phyloP scores from a whole-genome alignment of 1,139 yeast genomes.

The Candida sp. region DNA sequence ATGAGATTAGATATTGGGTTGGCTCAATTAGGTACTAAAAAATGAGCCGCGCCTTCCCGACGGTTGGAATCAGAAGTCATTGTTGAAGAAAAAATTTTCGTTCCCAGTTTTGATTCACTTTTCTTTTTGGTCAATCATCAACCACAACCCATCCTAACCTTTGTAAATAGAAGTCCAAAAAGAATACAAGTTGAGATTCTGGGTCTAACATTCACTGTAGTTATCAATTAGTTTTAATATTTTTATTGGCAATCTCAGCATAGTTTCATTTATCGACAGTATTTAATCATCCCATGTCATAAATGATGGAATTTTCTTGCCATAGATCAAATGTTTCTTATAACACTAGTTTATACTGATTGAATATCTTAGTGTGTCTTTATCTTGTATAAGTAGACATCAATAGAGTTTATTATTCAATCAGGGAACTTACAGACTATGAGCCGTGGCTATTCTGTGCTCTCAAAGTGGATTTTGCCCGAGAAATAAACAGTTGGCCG shows the following conservation, averaged over 20 bases:
- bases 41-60: not conserved
- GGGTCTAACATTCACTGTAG: not conserved
- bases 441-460: too few species aligned
- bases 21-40: slow-evolving; percentile 18
- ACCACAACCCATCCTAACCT: not conserved
- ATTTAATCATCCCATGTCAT: slow-evolving; percentile 25
- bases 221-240: not conserved
- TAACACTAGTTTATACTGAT: slow-evolving; percentile 12
- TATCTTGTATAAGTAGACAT: slow-evolving; percentile 10
- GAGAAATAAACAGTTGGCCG: too few species aligned
- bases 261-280: slow-evolving; percentile 44
- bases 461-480: too few species aligned
- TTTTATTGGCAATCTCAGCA: slow-evolving; percentile 46
- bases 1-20: slow-evolving; percentile 31
- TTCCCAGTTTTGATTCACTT: not conserved
- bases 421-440: slow-evolving; percentile 11
- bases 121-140: not conserved
- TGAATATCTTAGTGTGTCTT: slow-evolving; percentile 15
- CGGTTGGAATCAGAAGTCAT: not conserved
- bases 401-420: slow-evolving; percentile 20
- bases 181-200: not conserved
- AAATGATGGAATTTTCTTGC: slow-evolving; percentile 54
- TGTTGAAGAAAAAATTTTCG: slow-evolving; percentile 1
- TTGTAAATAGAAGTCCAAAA: not conserved
- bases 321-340: slow-evolving; percentile 26